A percentile compares a stretch with the other conserved stretches of the same genome.
Evolutionary conservation across 306 rosid species (phyloP).

Genomic region (Acacia acuminata): DNA sequence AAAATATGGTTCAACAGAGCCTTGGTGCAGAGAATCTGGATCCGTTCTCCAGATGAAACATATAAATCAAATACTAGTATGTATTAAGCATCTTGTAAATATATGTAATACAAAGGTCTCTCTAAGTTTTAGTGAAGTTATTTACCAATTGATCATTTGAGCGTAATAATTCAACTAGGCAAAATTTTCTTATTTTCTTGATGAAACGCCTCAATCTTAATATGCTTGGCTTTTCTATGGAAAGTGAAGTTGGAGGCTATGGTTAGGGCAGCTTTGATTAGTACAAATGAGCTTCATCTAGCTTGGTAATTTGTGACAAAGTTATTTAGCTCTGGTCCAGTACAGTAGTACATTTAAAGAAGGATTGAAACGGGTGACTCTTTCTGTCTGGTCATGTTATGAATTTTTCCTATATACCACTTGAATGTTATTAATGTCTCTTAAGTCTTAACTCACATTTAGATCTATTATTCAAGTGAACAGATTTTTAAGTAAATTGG

Average conservation of each 20-base stretch:
- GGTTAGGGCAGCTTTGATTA: neutral
- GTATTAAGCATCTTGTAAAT: neutral
- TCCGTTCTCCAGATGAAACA: neutral
- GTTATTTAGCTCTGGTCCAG: neutral
- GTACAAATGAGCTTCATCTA: neutral
- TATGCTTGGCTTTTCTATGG: neutral
- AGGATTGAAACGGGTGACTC: neutral
- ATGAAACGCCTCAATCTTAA: neutral
- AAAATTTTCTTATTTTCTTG: neutral
- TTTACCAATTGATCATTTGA: neutral
- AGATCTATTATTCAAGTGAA: neutral
- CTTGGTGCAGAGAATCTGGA: neutral
- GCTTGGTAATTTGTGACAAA: neutral
- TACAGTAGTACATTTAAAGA: neutral
- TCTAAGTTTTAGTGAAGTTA: neutral
- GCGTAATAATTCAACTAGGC: neutral
- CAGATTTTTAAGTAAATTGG: neutral
- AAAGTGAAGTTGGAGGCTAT: neutral
- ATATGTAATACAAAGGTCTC: neutral
- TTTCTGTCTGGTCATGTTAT: neutral
- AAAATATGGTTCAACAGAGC: neutral
- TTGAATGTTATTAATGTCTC: neutral
- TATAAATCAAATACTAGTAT: neutral
- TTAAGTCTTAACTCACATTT: neutral
- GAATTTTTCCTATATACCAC: neutral